These are phyloP conservation scores for Mucor velutinosus DNA, from an alignment of 371 early-diverging fungal species.

Conservation along the genomic window DNA sequence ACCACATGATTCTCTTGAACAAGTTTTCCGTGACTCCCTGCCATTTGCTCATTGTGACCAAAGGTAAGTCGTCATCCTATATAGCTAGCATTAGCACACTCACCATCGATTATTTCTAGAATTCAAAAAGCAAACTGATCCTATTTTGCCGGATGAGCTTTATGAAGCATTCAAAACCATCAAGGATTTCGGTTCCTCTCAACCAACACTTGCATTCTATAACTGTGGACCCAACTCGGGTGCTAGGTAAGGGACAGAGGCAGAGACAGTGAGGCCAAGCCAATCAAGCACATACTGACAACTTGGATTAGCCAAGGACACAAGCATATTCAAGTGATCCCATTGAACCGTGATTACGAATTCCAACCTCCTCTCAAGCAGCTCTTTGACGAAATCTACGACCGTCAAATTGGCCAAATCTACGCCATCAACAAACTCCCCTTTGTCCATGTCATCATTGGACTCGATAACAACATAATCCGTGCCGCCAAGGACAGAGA, in stretches of 20 bases:
- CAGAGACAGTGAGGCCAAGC: neutral
- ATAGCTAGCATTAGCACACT: neutral
- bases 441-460: constrained; percentile 48
- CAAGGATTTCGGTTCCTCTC: constrained; percentile 34
- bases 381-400: constrained; percentile 44
- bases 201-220: constrained; percentile 63
- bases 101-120: constrained; percentile 33
- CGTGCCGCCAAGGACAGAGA: constrained; percentile 25
- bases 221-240: constrained; percentile 77
- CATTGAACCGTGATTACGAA: constrained; percentile 32
- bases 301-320: constrained; percentile 56
- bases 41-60: constrained; percentile 73
- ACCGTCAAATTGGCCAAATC: constrained; percentile 52
- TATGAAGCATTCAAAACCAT: constrained; percentile 58
- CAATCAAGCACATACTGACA: neutral
- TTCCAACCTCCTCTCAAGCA: constrained; percentile 56
- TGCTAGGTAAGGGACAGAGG: constrained; percentile 53
- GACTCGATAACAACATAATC: constrained; percentile 38
- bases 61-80: constrained; percentile 50
- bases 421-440: constrained; percentile 47
- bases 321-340: constrained; percentile 76
- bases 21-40: constrained; percentile 73
- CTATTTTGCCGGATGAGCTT: constrained; percentile 63
- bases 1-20: constrained; percentile 70
- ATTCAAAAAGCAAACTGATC: constrained; percentile 65